Base-by-base conservation (phyloP, 352 stramenopile genomes). In the Globisporangium heterothallicum region DNA sequence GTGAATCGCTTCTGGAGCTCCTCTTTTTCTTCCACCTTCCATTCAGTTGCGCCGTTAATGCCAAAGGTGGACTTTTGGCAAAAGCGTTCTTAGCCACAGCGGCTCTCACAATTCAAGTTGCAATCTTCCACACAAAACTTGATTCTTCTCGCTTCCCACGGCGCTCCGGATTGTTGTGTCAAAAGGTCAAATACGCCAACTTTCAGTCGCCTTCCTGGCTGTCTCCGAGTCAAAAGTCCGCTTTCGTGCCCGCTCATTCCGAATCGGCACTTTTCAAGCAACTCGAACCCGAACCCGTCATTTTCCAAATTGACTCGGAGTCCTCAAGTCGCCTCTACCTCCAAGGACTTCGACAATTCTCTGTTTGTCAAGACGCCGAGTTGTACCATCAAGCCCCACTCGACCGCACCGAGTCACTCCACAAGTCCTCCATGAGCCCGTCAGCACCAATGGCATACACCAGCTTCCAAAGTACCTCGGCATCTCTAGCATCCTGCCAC, bases 301-400 rank as follows among this genome's bases (percentile, higher is more conserved):
- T 52, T 52, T 38, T 52, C 29, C 45, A 52, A 52, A 25, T 52
- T 38, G 45, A 52, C 45, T 52, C 29, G 30, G 45, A 52, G 16
- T n/a, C 12, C 29, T 19, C 45, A 42, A 38, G 32, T n/a, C 29
- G 14, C 42, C 30, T 13, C 22, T 18, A 24, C 14, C 42, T n/a
- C 4, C 35, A 14, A 42, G 35, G 4, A n/a, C n/a, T n/a, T 45
- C 40, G 18, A 45, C 40, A 45, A 22, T 25, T n/a, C n/a, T n/a
- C n/a, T n/a, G n/a, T n/a, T n/a, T n/a, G n/a, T n/a, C n/a, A n/a
- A n/a, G n/a, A n/a, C n/a, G n/a, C n/a, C n/a, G n/a, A n/a, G n/a
- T n/a, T n/a, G n/a, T n/a, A n/a, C n/a, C n/a, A n/a, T n/a, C n/a
- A n/a, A n/a, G n/a, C n/a, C n/a, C n/a, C n/a, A n/a, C n/a, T n/a